phyloP scores from a whole-genome alignment of 2,329 filamentous ascomycete genomes.

The Fusarium sp. region DNA sequence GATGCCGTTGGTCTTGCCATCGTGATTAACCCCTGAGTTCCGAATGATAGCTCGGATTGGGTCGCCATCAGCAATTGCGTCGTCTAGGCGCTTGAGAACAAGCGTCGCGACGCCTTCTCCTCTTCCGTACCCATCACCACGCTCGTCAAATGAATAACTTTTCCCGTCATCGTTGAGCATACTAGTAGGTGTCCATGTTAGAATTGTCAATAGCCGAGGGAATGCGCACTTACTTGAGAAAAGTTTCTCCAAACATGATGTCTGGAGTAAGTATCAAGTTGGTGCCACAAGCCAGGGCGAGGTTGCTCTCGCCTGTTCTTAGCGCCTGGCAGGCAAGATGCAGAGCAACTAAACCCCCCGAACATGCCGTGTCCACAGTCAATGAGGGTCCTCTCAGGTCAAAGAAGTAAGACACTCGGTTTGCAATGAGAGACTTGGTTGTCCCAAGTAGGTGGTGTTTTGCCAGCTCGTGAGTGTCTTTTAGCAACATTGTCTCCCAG shows the following conservation, averaged over 20 bases:
- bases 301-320: conserved; percentile 60
- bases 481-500: neutral
- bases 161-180: conserved; percentile 31
- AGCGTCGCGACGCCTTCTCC: conserved; percentile 58
- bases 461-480: neutral
- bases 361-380: conserved; percentile 57
- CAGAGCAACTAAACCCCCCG: conserved; percentile 53
- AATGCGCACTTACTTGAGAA: neutral
- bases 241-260: conserved; percentile 30
- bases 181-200: conserved; percentile 1
- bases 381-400: conserved; percentile 56
- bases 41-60: conserved; percentile 52
- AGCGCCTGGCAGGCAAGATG: conserved; percentile 53
- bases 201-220: neutral
- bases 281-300: conserved; percentile 58
- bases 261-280: conserved; percentile 35
- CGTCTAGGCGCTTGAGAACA: conserved; percentile 60
- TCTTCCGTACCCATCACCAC: conserved; percentile 60
- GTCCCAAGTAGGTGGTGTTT: conserved; percentile 40
- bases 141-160: conserved; percentile 36
- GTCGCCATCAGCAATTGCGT: conserved; percentile 61
- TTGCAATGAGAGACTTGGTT: conserved; percentile 51
- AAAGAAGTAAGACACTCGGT: conserved; percentile 58
- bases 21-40: conserved; percentile 45
- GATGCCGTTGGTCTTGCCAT: conserved; percentile 50